Evolutionary conservation across 805 yeast genomes (phyloP).

Genomic region (Lipomyces lipofer): DNA sequence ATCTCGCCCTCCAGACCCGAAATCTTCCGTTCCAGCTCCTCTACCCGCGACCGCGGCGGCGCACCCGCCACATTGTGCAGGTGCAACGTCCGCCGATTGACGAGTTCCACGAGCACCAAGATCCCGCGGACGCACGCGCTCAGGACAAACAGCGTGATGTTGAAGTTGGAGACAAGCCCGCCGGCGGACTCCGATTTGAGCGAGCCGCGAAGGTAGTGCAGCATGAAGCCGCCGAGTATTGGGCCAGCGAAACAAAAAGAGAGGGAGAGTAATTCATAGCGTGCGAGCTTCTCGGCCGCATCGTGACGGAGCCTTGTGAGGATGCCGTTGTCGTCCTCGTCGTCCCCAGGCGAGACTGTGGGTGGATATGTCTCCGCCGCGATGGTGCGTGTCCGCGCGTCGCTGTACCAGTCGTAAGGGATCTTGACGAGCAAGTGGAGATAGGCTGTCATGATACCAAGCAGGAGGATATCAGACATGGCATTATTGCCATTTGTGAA

Average conservation of each 20-base stretch:
- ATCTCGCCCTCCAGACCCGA: not conserved
- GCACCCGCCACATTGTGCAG: not conserved
- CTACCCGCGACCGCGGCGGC: not conserved
- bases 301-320: not conserved
- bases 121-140: slow-evolving; percentile 13
- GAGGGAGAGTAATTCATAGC: slow-evolving; percentile 15
- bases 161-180: slow-evolving; percentile 16
- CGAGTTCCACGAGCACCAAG: slow-evolving; percentile 5
- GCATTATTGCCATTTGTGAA: slow-evolving; percentile 7
- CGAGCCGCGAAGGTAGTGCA: slow-evolving; percentile 9
- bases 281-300: slow-evolving; percentile 7
- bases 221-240: slow-evolving; percentile 13
- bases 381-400: slow-evolving; percentile 9
- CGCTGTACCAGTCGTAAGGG: slow-evolving; percentile 19
- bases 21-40: not conserved
- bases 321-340: slow-evolving; percentile 1
- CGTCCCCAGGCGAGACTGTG: not conserved
- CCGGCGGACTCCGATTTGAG: slow-evolving; percentile 7
- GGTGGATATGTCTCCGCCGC: not conserved
- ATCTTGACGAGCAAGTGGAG: slow-evolving; percentile 13
- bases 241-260: slow-evolving; percentile 17
- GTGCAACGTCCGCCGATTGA: slow-evolving; percentile 7
- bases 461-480: slow-evolving; percentile 10
- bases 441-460: slow-evolving; percentile 15
- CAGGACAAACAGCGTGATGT: slow-evolving; percentile 21